Conservation (phyloP, 441 rosid species). For the Cnidoscolus chayamansa region DNA sequence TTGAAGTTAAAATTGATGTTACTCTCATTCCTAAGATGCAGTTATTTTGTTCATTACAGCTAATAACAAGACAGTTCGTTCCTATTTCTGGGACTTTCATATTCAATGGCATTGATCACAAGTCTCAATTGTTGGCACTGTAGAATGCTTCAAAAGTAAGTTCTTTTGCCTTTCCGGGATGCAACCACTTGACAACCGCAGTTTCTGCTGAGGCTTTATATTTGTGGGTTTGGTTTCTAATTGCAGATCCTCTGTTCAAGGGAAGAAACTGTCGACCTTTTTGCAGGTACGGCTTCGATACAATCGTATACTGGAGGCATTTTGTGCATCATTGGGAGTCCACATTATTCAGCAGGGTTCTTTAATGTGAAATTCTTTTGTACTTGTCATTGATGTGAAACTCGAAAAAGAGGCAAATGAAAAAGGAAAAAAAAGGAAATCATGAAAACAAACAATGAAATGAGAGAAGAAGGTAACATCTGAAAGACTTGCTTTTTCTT, state of each 20-base stretch:
- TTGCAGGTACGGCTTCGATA: not conserved
- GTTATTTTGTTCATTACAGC: slow-evolving; percentile 41
- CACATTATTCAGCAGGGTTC: slow-evolving; percentile 4
- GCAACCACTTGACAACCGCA: not conserved
- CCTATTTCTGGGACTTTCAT: slow-evolving; percentile 83
- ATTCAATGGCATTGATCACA: slow-evolving; percentile 92
- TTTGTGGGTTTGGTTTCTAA: not conserved
- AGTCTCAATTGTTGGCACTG: slow-evolving; percentile 61
- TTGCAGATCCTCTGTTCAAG: slow-evolving; percentile 20
- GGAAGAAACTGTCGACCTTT: not conserved
- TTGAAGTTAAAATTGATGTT: not conserved
- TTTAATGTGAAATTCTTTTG: not conserved
- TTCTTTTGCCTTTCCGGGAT: not conserved
- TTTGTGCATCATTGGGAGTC: not conserved
- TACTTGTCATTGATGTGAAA: slow-evolving; percentile 13
- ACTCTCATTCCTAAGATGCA: not conserved
- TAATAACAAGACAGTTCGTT: slow-evolving; percentile 84
- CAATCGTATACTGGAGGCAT: slow-evolving; percentile 15
- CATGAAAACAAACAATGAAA: too few species aligned
- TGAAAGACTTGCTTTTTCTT: not conserved
- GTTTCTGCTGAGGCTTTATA: not conserved
- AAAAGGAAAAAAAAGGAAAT: too few species aligned
- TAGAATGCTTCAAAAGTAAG: slow-evolving; percentile 31
- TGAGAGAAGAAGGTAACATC: not conserved
- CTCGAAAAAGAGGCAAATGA: not conserved